Base-by-base conservation (phyloP, 2,329 filamentous ascomycete species). In the Furcasterigmium furcatum region DNA sequence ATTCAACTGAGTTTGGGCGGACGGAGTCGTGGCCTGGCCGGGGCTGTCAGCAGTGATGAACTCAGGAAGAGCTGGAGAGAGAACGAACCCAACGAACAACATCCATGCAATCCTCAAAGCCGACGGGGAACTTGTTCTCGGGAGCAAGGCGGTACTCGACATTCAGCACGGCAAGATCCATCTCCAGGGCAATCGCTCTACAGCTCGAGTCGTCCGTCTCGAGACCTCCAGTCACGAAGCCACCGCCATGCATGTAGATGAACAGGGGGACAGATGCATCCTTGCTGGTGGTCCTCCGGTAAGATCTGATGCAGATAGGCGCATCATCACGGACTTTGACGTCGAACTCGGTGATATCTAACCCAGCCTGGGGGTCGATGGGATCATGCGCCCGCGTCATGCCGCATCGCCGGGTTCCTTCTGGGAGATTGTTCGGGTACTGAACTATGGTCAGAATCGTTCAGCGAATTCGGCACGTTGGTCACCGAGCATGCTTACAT, bases 81-180 rank as follows among this genome's bases (percentile, higher is more conserved):
- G n/a, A n/a, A n/a, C 30, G 5, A n/a, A 61, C 54, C 60, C 60
- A 62, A 18, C 53, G 51, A 2, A 58, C 50, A 18, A 60, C 46
- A 49, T 77, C 73, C 48, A 67, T 72, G 44, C 64, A 65, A 52
- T 79, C 75, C 44, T 71, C 55, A 10, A 76, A 63, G 4, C 67
- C 67, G 4, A 56, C 56, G 0, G 75, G 75, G 44, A 76, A 78
- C 39, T 63, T 65, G 49, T 75, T 58, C 51, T 79, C 74, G 0
- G 76, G 76, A 1, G 72, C 72, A 14, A 79, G 65, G 0, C 74
- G 58, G 52, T 79, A 78, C 35, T 75, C 72, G 2, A 77, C 66
- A 46, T 70, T 76, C 8, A 77, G 58, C 16, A 70, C 67, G 0
- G 70, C 60, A 21, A 67, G 46, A 6, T 38, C 46, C 4, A 59